Base-by-base conservation (phyloP, 2,329 filamentous ascomycete genomes). In the Tolypocladium guangdongense region DNA sequence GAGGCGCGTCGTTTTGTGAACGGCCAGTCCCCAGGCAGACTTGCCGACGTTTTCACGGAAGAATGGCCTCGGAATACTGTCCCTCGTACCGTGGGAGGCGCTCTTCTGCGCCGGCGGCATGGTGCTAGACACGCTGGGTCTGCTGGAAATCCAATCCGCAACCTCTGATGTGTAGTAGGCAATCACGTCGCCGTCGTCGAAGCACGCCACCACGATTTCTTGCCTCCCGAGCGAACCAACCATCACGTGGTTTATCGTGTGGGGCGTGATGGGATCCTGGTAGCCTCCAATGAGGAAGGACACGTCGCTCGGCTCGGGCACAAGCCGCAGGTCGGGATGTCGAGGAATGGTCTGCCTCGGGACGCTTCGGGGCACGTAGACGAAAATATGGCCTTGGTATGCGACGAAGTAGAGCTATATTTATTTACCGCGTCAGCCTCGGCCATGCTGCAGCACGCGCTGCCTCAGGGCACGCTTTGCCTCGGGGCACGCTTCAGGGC, bases 11-110 rank as follows among this genome's bases (percentile, higher is more conserved):
- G 84, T 74, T 56, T 82, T 78, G 66, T 97, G 92, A 12, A 96
- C 78, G 8, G 90, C 86, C 49, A 96, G 70, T 0, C 92, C 93
- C 93, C 93, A 99, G 2, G 91, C 92, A 55, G 88, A 92, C 27
- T 71, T 72, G 1, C 81, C 81, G 2, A 96, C 90, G 64, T 87
- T 90, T 38, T 87, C 80, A 55, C 83, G 81, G 54, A 96, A 88
- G 63, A 95, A 88, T 0, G 73, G 72, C 52, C 59, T 62, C 55
- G 72, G 59, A 14, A 18, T 20, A 18, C 5, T 45, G 45, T 65
- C 64, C 54, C 63, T 38, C 51, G 41, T 58, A 36, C 16, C 36
- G 32, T 14, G 14, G 20, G 16, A 22, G 18, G 49, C 18, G n/a
- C 38, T 35, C 30, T 18, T 36, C 24, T 52, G 20, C 60, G 41